Conservation (phyloP, 1,284 basidiomycete genomes). For the Marasmius oreades region DNA sequence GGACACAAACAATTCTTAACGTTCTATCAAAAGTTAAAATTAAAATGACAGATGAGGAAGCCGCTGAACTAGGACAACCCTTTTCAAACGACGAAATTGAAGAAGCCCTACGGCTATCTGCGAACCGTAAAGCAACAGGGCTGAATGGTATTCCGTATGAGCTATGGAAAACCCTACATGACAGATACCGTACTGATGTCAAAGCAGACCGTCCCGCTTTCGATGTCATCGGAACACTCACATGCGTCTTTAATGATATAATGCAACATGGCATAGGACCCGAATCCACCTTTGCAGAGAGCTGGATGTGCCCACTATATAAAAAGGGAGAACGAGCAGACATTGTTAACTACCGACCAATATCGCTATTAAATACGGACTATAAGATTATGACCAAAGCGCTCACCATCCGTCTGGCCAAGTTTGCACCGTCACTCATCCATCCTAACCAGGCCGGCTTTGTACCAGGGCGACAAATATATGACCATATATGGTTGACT, state of each 20-base stretch:
- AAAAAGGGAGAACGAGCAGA: constrained; percentile 14
- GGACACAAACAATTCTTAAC: neutral
- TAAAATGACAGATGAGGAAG: neutral
- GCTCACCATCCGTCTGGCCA: constrained; percentile 10
- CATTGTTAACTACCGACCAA: constrained; percentile 16
- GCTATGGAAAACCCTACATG: constrained; percentile 11
- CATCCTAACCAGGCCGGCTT: constrained; percentile 12
- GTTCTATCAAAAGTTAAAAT: neutral
- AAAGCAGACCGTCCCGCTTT: neutral
- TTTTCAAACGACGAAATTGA: neutral
- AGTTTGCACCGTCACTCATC: constrained; percentile 9
- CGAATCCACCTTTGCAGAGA: constrained; percentile 1
- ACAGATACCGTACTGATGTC: neutral
- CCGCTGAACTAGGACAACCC: neutral
- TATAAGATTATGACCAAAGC: constrained; percentile 17
- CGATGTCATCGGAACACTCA: neutral
- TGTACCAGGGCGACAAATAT: no score
- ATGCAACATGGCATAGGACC: neutral
- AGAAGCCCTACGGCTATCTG: neutral
- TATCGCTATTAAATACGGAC: constrained; percentile 17
- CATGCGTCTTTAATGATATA: constrained; percentile 9
- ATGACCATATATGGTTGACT: neutral
- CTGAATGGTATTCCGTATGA: constrained; percentile 17
- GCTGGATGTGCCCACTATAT: constrained; percentile 14
- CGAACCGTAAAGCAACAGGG: constrained; percentile 12